Conservation (phyloP, 768 basidiomycete genomes). For the Scleroderma bovista region DNA sequence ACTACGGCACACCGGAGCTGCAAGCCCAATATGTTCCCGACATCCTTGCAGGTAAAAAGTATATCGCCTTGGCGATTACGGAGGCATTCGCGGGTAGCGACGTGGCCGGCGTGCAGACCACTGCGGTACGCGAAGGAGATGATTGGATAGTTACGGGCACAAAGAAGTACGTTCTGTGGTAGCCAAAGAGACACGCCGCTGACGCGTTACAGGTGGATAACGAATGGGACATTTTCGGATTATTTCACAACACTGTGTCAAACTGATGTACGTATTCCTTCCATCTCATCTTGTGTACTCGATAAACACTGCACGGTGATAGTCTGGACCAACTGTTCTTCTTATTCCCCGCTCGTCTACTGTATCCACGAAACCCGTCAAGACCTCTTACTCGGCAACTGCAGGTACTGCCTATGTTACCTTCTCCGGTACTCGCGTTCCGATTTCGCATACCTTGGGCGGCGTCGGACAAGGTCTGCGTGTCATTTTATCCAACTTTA, state of each 20-base stretch:
- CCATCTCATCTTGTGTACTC: background rate
- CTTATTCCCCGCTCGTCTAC: conserved; percentile 66
- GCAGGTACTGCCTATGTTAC: conserved; percentile 88
- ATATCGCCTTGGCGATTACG: conserved; percentile 83
- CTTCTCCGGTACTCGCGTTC: conserved; percentile 79
- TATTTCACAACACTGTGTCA: conserved; percentile 78
- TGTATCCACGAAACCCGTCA: conserved; percentile 83
- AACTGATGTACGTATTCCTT: conserved; percentile 46
- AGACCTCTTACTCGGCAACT: conserved; percentile 86
- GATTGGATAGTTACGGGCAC: conserved; percentile 88
- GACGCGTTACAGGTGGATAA: conserved; percentile 65
- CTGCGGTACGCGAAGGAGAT: conserved; percentile 79
- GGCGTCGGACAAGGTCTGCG: conserved; percentile 78
- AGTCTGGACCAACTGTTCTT: conserved; percentile 73
- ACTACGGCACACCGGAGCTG: conserved; percentile 77
- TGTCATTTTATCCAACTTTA: conserved; percentile 81
- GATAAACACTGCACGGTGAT: background rate
- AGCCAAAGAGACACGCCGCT: background rate
- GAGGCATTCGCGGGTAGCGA: conserved; percentile 94
- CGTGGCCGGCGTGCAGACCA: conserved; percentile 78
- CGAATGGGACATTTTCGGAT: conserved; percentile 81
- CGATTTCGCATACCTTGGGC: conserved; percentile 84
- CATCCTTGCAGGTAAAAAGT: conserved; percentile 73
- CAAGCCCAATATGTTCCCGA: conserved; percentile 67
- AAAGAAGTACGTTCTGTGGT: conserved; percentile 60